Evolutionary conservation across 2,329 filamentous ascomycete genomes (phyloP).

Genomic region (Fusarium sp.): DNA sequence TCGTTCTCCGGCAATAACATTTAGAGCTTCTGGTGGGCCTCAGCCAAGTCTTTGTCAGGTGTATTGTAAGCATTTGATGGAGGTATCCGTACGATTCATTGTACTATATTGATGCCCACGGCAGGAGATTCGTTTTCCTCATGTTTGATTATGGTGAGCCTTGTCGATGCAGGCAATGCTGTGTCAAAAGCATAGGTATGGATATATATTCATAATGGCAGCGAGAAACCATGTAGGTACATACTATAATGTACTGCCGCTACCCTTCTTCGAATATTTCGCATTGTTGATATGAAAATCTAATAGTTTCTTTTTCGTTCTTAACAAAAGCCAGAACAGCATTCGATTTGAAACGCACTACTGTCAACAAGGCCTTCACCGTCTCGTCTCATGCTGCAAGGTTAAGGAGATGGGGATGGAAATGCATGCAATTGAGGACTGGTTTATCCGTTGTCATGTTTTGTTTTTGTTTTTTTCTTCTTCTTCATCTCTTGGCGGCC

Average conservation of each 20-base stretch:
- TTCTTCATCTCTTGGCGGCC: neutral
- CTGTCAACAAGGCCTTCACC: neutral
- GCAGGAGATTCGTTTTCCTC: neutral
- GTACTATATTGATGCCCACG: neutral
- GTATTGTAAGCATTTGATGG: neutral
- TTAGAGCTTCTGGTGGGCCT: slow-evolving; percentile 7
- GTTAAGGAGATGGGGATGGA: slow-evolving; percentile 25
- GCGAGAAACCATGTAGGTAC: neutral
- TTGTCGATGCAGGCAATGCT: neutral
- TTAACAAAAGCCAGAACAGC: neutral
- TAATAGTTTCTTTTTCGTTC: neutral
- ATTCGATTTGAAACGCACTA: slow-evolving; percentile 19
- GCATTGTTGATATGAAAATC: neutral
- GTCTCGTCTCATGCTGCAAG: slow-evolving; percentile 22
- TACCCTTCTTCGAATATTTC: neutral
- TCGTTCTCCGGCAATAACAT: neutral
- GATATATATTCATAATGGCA: neutral
- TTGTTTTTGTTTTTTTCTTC: neutral
- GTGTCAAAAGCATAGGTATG: neutral
- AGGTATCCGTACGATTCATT: neutral
- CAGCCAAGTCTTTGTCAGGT: neutral
- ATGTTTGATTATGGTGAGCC: neutral
- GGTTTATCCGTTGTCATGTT: neutral
- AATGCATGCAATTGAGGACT: neutral
- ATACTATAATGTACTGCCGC: neutral